These are phyloP conservation scores for Pichia sp. DNA, from an alignment of 1,139 yeast species.

Conservation along the genomic window DNA sequence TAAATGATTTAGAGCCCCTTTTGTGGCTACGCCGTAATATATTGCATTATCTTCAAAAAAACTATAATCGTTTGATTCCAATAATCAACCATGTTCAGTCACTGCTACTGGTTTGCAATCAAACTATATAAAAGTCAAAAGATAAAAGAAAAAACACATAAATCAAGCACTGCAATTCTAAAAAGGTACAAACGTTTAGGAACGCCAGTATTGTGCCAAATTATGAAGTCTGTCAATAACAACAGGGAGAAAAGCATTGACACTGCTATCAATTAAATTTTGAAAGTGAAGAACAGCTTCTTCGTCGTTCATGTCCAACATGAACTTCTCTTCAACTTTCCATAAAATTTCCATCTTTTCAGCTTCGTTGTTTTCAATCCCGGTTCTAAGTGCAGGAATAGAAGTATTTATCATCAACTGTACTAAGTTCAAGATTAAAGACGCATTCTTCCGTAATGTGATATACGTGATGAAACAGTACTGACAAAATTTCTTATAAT, in stretches of 20 bases:
- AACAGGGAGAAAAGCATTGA: constrained; percentile 85
- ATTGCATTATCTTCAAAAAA: too few species aligned
- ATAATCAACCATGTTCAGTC: too few species aligned
- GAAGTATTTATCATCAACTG: constrained; percentile 93
- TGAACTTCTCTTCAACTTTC: constrained; percentile 91
- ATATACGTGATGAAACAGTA: constrained; percentile 94
- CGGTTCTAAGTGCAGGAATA: constrained; percentile 45
- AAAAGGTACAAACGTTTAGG: too few species aligned
- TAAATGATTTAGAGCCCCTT: too few species aligned
- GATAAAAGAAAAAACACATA: too few species aligned
- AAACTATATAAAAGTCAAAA: too few species aligned
- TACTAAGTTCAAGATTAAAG: constrained; percentile 79
- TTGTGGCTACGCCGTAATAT: too few species aligned
- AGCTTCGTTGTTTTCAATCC: constrained; percentile 22
- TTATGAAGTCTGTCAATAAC: constrained; percentile 93
- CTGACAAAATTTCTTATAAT: constrained; percentile 78
- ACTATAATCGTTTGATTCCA: too few species aligned
- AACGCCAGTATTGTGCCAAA: constrained; percentile 96
- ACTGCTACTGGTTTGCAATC: too few species aligned
- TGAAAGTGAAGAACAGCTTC: constrained; percentile 94
- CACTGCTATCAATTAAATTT: constrained; percentile 86
- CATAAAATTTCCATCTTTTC: constrained; percentile 33
- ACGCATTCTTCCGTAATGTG: constrained; percentile 81
- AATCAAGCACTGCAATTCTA: too few species aligned
- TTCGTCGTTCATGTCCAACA: constrained; percentile 88